Conservation (phyloP, 495 filamentous ascomycete genomes). For the Niebla homalea region DNA sequence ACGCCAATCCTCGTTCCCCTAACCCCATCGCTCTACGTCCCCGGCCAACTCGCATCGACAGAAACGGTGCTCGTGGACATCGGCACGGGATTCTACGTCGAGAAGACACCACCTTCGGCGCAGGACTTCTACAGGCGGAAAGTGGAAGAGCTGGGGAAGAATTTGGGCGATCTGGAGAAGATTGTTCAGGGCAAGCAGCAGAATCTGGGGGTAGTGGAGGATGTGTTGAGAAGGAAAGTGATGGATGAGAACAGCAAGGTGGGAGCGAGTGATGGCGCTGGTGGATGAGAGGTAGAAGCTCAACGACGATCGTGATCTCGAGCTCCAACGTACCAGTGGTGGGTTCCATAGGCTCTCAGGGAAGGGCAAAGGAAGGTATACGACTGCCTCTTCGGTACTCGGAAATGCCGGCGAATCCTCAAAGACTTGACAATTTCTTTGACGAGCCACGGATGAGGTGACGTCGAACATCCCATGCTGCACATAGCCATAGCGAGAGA, state of each 20-base stretch:
- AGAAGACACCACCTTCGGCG: conserved; percentile 75
- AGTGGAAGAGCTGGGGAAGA: conserved; percentile 62
- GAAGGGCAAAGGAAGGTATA: no score
- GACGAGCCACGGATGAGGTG: no score
- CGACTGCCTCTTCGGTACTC: no score
- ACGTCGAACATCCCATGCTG: no score
- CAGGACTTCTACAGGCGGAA: conserved; percentile 75
- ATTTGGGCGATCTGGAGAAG: conserved; percentile 72
- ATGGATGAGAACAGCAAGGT: conserved; percentile 14
- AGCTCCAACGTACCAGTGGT: no score
- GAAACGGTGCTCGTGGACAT: conserved; percentile 86
- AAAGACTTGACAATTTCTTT: no score
- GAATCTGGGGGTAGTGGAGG: conserved; percentile 76
- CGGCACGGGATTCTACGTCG: conserved; percentile 91
- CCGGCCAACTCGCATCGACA: conserved; percentile 61
- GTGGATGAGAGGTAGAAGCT: background rate
- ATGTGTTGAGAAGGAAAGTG: conserved; percentile 54
- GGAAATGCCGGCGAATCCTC: no score
- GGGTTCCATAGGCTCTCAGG: no score
- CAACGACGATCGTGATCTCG: no score
- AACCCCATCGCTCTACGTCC: conserved; percentile 87
- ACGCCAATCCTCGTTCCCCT: conserved; percentile 76
- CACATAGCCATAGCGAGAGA: no score
- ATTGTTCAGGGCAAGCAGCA: conserved; percentile 75
- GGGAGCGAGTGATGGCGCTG: conserved; percentile 1